These are phyloP conservation scores for Nepenthes gracilis DNA, from an alignment of 148 eudicot genomes.

Conservation along the genomic window DNA sequence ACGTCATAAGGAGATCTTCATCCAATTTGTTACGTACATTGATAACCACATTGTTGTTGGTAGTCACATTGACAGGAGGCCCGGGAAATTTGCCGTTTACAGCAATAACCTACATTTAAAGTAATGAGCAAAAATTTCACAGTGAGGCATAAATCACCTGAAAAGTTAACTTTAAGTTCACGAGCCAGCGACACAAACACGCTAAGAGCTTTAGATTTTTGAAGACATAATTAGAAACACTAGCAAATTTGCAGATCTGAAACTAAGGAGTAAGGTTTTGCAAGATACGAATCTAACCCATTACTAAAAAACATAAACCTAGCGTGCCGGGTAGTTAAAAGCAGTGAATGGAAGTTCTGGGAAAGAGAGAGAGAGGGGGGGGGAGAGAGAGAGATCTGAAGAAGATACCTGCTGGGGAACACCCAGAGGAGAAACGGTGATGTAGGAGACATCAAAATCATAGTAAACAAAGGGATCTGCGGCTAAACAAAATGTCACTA, in stretches of 20 bases:
- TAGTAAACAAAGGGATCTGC: conserved; percentile 55
- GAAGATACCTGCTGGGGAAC: conserved; percentile 28
- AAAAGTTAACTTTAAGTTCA: background rate
- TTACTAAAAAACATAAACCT: conserved; percentile 2
- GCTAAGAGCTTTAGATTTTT: background rate
- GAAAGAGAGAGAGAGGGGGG: background rate
- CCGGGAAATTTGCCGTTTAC: conserved; percentile 91
- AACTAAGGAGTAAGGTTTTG: conserved; percentile 11
- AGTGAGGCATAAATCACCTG: background rate
- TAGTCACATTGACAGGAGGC: conserved; percentile 69
- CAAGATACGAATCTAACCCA: conserved; percentile 23
- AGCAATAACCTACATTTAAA: conserved; percentile 76
- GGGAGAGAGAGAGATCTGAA: conserved; percentile 9
- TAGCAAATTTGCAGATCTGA: conserved; percentile 51
- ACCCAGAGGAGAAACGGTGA: conserved; percentile 81
- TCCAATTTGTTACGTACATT: conserved; percentile 87
- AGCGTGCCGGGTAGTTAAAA: conserved; percentile 16
- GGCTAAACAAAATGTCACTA: conserved; percentile 43
- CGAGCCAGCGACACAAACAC: background rate
- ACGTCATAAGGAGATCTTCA: conserved; percentile 70
- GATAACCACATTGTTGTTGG: conserved; percentile 78
- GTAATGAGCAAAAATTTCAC: background rate
- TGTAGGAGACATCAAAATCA: conserved; percentile 75
- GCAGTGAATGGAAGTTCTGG: background rate
- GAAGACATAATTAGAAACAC: background rate